These are phyloP conservation scores for Xerocomus minutiporus DNA, from an alignment of 1,284 basidiomycete genomes.

Conservation along the genomic window DNA sequence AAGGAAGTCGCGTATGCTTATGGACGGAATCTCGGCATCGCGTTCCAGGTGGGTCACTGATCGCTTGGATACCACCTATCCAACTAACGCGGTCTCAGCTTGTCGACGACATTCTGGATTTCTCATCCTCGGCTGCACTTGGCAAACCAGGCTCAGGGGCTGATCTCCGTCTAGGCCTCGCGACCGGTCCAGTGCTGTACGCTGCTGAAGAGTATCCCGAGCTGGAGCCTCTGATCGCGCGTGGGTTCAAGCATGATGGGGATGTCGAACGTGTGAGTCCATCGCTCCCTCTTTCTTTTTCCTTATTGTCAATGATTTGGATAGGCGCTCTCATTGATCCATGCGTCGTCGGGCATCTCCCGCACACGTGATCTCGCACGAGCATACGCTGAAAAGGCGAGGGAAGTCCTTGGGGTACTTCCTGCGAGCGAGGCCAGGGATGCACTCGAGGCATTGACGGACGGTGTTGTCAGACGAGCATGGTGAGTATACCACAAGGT, in stretches of 20 bases:
- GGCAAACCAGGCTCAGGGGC: slow-evolving; percentile 82
- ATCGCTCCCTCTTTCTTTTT: background rate
- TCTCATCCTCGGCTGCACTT: slow-evolving; percentile 61
- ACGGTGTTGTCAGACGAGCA: slow-evolving; percentile 48
- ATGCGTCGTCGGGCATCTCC: slow-evolving; percentile 71
- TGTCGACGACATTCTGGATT: slow-evolving; percentile 90
- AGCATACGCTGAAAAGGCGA: slow-evolving; percentile 76
- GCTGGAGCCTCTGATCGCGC: slow-evolving; percentile 76
- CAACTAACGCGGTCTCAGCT: slow-evolving; percentile 51
- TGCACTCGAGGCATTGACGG: slow-evolving; percentile 65
- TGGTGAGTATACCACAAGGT: slow-evolving; percentile 14
- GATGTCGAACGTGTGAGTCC: slow-evolving; percentile 77
- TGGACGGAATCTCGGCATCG: slow-evolving; percentile 86
- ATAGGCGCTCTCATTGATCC: slow-evolving; percentile 74
- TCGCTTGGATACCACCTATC: background rate
- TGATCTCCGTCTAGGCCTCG: slow-evolving; percentile 82
- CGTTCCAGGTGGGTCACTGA: slow-evolving; percentile 76
- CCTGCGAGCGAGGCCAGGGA: slow-evolving; percentile 80
- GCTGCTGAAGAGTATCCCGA: slow-evolving; percentile 89
- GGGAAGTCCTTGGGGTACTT: slow-evolving; percentile 64
- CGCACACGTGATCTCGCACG: slow-evolving; percentile 77
- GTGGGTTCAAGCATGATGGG: slow-evolving; percentile 79
- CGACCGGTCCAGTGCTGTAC: slow-evolving; percentile 91
- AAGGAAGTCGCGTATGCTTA: slow-evolving; percentile 94
- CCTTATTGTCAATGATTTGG: background rate